Evolutionary conservation across 2,329 filamentous ascomycete genomes (phyloP).

Genomic region (Penicillium digitatum): DNA sequence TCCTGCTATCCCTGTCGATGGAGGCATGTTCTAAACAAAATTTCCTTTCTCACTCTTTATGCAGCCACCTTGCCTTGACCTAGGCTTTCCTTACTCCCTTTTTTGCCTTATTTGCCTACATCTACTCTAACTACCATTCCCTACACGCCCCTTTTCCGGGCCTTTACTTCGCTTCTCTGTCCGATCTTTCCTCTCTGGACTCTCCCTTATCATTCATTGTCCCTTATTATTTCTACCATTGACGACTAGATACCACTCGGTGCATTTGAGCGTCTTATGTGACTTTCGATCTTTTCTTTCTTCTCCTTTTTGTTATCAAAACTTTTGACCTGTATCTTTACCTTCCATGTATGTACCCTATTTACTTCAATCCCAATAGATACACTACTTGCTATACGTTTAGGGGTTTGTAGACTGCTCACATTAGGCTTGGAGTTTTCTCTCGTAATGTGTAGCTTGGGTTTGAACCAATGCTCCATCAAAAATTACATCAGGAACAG

Average conservation of each 20-base stretch:
- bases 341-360: background rate
- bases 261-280: constrained; percentile 26
- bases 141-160: background rate
- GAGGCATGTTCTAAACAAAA: constrained; percentile 38
- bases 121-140: constrained; percentile 3
- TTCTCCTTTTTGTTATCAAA: background rate
- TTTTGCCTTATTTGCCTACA: constrained; percentile 4
- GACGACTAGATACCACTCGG: constrained; percentile 28
- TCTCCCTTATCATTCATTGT: background rate
- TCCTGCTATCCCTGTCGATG: constrained; percentile 31
- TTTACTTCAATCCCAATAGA: background rate
- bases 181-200: background rate
- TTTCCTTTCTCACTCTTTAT: background rate
- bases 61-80: background rate
- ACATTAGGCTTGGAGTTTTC: background rate
- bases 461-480: background rate
- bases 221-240: constrained; percentile 10
- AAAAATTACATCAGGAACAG: too few relatives aligned
- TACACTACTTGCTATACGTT: background rate
- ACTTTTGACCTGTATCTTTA: background rate
- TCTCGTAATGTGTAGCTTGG: background rate
- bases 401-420: background rate
- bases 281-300: constrained; percentile 5
- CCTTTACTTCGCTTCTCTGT: constrained; percentile 5
- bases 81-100: constrained; percentile 1